Evolutionary conservation across 441 rosid species (phyloP).

Genomic region (Corymbia calophylla): DNA sequence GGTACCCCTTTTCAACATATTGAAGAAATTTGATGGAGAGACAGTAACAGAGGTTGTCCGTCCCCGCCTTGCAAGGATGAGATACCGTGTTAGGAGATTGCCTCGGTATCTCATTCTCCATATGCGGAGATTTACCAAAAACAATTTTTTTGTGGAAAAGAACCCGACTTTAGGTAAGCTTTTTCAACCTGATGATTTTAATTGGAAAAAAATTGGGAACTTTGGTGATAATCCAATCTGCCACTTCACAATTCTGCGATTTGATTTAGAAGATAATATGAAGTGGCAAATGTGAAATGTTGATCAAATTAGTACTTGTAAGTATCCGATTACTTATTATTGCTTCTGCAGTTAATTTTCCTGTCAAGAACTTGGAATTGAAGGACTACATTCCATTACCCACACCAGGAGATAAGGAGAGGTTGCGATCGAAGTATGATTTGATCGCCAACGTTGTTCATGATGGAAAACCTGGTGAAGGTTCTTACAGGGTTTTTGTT

Average conservation of each 20-base stretch:
- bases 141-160: constrained; percentile 89
- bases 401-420: constrained; percentile 50
- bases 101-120: constrained; percentile 87
- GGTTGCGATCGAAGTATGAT: constrained; percentile 65
- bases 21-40: constrained; percentile 96
- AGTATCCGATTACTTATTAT: not conserved
- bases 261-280: not conserved
- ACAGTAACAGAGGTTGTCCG: constrained; percentile 84
- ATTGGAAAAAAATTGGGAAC: not conserved
- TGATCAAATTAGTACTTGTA: not conserved
- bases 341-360: constrained; percentile 73
- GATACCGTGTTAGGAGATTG: constrained; percentile 64
- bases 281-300: not conserved
- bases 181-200: not conserved
- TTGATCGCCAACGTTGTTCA: constrained; percentile 88
- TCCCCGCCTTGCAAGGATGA: constrained; percentile 76
- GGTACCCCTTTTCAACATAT: constrained; percentile 81
- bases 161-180: constrained; percentile 82
- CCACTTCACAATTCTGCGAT: not conserved
- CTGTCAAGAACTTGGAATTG: constrained; percentile 87
- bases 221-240: not conserved
- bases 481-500: constrained; percentile 84
- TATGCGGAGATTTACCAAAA: constrained; percentile 90
- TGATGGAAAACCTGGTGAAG: constrained; percentile 13
- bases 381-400: constrained; percentile 93